phyloP scores from a whole-genome alignment of 495 filamentous ascomycete genomes.

The Aspergillus heteromorphus region DNA sequence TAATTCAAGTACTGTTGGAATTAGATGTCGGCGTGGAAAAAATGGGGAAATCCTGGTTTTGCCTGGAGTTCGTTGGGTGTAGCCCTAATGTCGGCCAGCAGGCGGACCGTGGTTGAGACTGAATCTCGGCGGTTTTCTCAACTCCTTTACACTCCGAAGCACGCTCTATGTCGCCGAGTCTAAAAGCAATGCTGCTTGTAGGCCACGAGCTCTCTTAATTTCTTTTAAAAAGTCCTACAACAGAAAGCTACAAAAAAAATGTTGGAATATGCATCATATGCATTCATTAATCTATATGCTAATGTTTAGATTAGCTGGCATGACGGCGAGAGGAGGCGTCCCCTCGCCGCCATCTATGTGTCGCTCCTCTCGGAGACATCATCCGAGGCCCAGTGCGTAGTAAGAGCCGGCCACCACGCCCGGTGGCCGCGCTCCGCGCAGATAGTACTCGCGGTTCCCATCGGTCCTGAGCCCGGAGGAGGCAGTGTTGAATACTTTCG shows the following conservation, averaged over 20 bases:
- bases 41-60: too few species aligned
- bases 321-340: conserved; percentile 1
- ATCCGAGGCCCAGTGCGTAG: conserved; percentile 13
- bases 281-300: conserved; percentile 38
- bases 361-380: conserved; percentile 5
- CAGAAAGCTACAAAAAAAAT: conserved; percentile 9
- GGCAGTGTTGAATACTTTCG: conserved; percentile 41
- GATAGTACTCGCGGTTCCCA: conserved; percentile 5
- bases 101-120: too few species aligned
- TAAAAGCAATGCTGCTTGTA: too few species aligned
- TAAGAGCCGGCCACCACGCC: conserved; percentile 1
- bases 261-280: background rate
- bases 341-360: conserved; percentile 4
- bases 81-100: too few species aligned
- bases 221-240: too few species aligned
- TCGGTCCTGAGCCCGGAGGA: conserved; percentile 12
- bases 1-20: too few species aligned
- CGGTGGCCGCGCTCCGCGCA: conserved; percentile 2
- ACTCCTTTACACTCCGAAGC: too few species aligned
- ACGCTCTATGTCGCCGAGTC: too few species aligned
- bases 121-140: too few species aligned
- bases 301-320: conserved; percentile 45
- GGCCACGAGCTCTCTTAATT: too few species aligned
- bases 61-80: too few species aligned
- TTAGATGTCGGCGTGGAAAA: too few species aligned